Base-by-base conservation (phyloP, 495 filamentous ascomycete genomes). In the Polyplosphaeria fusca region DNA sequence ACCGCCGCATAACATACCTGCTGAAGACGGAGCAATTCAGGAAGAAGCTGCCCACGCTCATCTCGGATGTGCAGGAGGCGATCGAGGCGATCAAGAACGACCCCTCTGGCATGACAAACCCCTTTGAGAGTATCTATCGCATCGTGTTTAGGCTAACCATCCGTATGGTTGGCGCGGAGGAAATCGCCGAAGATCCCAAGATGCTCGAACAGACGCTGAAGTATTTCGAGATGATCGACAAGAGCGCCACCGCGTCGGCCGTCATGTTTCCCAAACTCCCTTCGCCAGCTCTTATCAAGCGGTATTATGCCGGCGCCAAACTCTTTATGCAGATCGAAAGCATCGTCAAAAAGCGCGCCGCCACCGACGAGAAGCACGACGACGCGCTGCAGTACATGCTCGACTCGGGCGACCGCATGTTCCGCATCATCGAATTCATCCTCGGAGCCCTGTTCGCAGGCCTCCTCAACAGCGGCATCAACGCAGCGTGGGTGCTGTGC, bases 191-290 rank as follows among this genome's bases (percentile, higher is more conserved):
- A 2, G 64, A 71, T 43, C 67, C 68, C 0, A 38, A 55, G 27
- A 52, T 73, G n/a, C 47, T 73, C 23, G 60, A 63, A 1, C 47
- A 64, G 27, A 68, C 68, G 3, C 68, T 79, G 1, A 11, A 60
- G 18, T 48, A 63, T 22, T 77, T 73, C 52, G 67, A 75, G 25
- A 62, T 41, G 27, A 63, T 77, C 44, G 70, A 74, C 47, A 26
- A 55, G 9, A 57, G 46, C 44, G 52, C 59, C 39, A 70, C 67
- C 1, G 58, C 70, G 14, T 38, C 62, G 2, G 57, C 57, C 7
- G 67, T 79, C 47, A 71, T 76, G 54, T 76, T 78, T 53, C 77
- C 75, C 2, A 76, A 71, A 70, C 43, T 79, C 35, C 64, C 64
- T 1, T 42, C 55, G 11, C 48, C 49, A 7, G 56, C 70, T 61